These are phyloP conservation scores for Trichoderma erinaceum DNA, from an alignment of 495 filamentous ascomycete genomes.

Conservation along the genomic window DNA sequence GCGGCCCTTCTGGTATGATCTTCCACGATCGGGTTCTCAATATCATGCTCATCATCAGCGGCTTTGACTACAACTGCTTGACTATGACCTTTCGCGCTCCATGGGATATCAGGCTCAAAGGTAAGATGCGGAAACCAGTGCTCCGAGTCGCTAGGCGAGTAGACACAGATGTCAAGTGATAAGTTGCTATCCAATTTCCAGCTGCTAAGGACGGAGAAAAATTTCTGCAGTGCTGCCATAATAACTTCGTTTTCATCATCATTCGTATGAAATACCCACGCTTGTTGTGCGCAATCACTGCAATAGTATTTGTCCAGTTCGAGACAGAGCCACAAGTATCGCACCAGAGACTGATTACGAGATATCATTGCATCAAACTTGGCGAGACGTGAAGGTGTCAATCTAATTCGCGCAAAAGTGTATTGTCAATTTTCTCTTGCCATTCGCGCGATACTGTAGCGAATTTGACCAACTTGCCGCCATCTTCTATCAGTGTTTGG, in stretches of 20 bases:
- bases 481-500: not conserved
- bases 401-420: constrained; percentile 35
- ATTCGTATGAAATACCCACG: too few relatives aligned
- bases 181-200: not conserved
- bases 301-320: constrained; percentile 32
- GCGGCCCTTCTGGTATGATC: too few relatives aligned
- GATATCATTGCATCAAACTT: constrained; percentile 30
- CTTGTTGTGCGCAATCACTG: not conserved
- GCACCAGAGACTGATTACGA: constrained; percentile 32
- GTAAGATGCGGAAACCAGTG: not conserved
- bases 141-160: not conserved
- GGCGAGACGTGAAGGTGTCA: constrained; percentile 28
- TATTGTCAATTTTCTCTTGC: constrained; percentile 31
- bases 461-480: constrained; percentile 25
- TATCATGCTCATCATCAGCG: too few relatives aligned
- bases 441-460: constrained; percentile 37
- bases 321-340: constrained; percentile 35
- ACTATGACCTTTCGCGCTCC: not conserved
- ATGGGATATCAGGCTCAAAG: not conserved
- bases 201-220: not conserved
- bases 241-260: too few relatives aligned
- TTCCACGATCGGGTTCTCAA: too few relatives aligned
- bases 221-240: not conserved
- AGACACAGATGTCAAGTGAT: not conserved
- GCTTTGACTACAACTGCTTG: too few relatives aligned